These are phyloP conservation scores for Pyrenochaeta sp. DNA, from an alignment of 2,329 filamentous ascomycete genomes.

Conservation along the genomic window DNA sequence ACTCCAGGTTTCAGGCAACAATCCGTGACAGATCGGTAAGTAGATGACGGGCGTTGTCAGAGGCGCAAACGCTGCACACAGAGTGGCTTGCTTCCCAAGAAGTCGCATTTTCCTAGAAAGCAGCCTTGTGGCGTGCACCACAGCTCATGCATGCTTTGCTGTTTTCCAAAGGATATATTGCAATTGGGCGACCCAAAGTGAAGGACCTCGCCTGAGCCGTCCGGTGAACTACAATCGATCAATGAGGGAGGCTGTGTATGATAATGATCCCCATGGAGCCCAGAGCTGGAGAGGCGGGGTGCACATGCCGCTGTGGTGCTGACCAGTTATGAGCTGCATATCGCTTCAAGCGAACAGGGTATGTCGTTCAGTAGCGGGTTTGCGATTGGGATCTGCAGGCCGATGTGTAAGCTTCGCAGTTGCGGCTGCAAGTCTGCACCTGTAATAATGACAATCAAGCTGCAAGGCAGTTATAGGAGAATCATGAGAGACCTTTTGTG, in stretches of 20 bases:
- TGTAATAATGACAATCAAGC: neutral
- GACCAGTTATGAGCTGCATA: neutral
- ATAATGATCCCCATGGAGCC: conserved; percentile 1
- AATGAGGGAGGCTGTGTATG: neutral
- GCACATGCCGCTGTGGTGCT: neutral
- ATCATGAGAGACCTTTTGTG: neutral
- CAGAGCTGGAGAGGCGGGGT: conserved; percentile 8
- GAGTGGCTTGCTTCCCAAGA: neutral
- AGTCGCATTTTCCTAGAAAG: neutral
- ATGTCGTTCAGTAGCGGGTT: neutral
- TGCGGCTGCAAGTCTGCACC: neutral
- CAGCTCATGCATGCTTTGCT: neutral
- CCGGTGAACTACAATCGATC: conserved; percentile 8
- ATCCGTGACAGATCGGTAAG: neutral
- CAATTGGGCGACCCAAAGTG: conserved; percentile 7
- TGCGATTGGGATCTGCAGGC: neutral
- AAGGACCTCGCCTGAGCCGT: neutral
- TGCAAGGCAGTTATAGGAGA: neutral
- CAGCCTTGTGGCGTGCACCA: conserved; percentile 7
- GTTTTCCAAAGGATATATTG: neutral
- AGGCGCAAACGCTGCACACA: neutral
- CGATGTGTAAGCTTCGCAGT: neutral
- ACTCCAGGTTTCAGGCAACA: neutral
- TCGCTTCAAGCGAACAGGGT: neutral
- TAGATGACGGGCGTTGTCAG: neutral